Percentiles rank a stretch among this genome's conserved stretches.
phyloP scores from a whole-genome alignment of 2,329 filamentous ascomycete genomes.

The Thelonectria rubi region DNA sequence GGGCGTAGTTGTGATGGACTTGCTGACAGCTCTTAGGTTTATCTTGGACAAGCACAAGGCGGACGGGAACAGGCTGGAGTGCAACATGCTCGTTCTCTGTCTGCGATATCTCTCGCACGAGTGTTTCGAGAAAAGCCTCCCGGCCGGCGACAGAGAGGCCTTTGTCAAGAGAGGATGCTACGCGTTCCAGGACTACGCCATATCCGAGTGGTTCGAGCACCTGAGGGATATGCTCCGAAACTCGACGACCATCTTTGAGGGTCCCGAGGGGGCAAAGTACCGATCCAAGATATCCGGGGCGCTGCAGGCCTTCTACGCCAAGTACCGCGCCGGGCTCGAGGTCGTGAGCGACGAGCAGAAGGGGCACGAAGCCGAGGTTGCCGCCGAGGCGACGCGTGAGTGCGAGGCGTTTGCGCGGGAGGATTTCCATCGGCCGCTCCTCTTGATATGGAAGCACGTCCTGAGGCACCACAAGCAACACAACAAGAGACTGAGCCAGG shows the following conservation, averaged over 20 bases:
- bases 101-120: constrained; percentile 47
- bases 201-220: constrained; percentile 48
- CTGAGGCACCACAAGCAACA: constrained; percentile 1
- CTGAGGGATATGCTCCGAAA: constrained; percentile 36
- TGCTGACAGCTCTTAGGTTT: constrained; percentile 22
- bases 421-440: neutral
- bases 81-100: constrained; percentile 36
- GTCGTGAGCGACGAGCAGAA: neutral
- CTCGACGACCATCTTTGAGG: neutral
- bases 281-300: neutral
- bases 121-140: constrained; percentile 42
- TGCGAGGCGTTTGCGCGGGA: neutral
- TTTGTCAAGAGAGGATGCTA: constrained; percentile 43
- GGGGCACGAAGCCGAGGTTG: neutral
- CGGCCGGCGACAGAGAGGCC: constrained; percentile 15
- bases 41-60: constrained; percentile 40
- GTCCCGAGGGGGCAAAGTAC: neutral
- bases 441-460: constrained; percentile 7
- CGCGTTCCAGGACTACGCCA: constrained; percentile 51
- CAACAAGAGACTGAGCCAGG: constrained; percentile 14
- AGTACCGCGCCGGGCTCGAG: neutral
- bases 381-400: neutral
- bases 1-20: neutral
- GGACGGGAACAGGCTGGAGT: constrained; percentile 22
- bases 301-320: neutral